Evolutionary conservation across 2,329 filamentous ascomycete genomes (phyloP), one percentile per base, ranked within the genome.

Genomic region (Purpureocillium lavendulum): DNA sequence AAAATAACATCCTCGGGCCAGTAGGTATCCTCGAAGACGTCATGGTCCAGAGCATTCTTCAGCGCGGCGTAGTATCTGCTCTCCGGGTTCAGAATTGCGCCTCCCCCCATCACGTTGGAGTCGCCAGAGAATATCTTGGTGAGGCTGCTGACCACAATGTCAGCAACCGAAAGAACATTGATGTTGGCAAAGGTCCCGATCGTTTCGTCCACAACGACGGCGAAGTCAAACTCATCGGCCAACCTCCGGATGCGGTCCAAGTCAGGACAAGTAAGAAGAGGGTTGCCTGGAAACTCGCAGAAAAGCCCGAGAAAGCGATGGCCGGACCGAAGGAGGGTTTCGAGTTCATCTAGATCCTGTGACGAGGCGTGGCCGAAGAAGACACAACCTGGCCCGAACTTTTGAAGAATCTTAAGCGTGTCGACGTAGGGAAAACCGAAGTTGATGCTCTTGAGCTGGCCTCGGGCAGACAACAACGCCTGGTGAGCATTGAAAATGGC

Each of bases 381-480:
- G 3, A 83, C 59, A 43, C 83, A 89, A 1, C 90, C 90, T 0
- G 88, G 84, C 0, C 90, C 92, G 59, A 94, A 97, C 59, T 97
- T 98, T 58, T 97, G 72, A 5, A 97, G 68, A 36, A 96, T 87
- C 59, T 98, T 98, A 40, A 97, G 73, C 0, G 92, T 96, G 61
- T 98, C 92, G 38, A 96, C 87, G 52, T 98, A 98, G 0, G 92
- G 88, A 51, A 98, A 98, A n/a, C 92, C 92, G 54, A 87, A 96
- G 54, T 84, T 89, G 55, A 98, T 80, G 59, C 87, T 94, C 61
- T 86, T 84, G 43, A 76, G 56, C 7, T 71, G 65, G 3, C 80
- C 79, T 30, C 81, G 76, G 1, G 77, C 71, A 38, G 69, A 66
- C 45, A 90, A 66, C 37, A 96, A 67, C 33, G 77, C 77, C 36